These are phyloP conservation scores for Melanogaster broomeanus DNA, from an alignment of 768 basidiomycete species.

Conservation along the genomic window DNA sequence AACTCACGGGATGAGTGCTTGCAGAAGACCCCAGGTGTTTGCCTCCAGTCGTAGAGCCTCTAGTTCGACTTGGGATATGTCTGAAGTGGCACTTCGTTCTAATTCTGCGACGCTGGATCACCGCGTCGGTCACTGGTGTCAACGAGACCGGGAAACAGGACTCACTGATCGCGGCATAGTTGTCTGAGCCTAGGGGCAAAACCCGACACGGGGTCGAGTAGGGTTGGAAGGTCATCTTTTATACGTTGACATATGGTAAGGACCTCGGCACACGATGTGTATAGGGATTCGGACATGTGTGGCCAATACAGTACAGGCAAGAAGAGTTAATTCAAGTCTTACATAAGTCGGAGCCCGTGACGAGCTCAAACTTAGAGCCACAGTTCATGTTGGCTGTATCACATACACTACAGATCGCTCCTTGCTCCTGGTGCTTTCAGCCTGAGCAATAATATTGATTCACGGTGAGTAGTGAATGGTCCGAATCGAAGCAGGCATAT, in stretches of 20 bases:
- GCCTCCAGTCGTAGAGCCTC: conserved; percentile 71
- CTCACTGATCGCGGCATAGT: conserved; percentile 60
- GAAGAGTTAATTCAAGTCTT: no score
- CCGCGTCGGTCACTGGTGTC: neutral
- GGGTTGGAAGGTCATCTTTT: conserved; percentile 54
- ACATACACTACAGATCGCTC: no score
- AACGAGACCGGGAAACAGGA: conserved; percentile 1
- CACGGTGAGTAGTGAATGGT: no score
- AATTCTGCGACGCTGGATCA: conserved; percentile 51
- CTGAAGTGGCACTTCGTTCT: conserved; percentile 42
- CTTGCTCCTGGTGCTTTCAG: no score
- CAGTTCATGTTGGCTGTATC: no score
- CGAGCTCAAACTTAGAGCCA: no score
- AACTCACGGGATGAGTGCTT: conserved; percentile 74
- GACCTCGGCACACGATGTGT: conserved; percentile 68
- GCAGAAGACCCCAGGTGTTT: conserved; percentile 81
- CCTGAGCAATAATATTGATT: no score
- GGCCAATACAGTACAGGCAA: no score
- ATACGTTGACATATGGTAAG: conserved; percentile 58
- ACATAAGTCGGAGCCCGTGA: no score
- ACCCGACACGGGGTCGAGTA: conserved; percentile 67
- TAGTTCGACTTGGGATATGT: conserved; percentile 49
- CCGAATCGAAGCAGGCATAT: no score
- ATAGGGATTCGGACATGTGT: conserved; percentile 43
- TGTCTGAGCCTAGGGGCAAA: conserved; percentile 66